phyloP scores from a whole-genome alignment of 345 rosid species.

The Barbarea vulgaris region DNA sequence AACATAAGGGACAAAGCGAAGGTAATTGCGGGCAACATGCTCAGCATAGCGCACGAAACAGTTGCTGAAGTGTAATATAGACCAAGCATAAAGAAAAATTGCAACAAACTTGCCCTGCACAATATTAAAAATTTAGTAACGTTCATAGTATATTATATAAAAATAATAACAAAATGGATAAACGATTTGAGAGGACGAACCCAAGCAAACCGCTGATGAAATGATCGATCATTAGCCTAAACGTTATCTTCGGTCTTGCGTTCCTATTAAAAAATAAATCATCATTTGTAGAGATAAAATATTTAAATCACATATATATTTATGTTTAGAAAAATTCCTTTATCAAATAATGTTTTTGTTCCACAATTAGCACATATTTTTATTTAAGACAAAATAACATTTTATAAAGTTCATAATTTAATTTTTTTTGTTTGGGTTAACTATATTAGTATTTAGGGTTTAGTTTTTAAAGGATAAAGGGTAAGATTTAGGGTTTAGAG shows the following conservation, averaged over 20 bases:
- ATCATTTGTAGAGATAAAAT: background rate
- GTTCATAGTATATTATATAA: background rate
- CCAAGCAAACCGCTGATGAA: constrained; percentile 56
- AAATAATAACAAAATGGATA: background rate
- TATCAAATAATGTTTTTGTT: too few species aligned
- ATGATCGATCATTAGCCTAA: constrained; percentile 44
- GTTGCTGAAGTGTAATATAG: constrained; percentile 62
- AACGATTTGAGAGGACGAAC: constrained; percentile 28
- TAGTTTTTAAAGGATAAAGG: too few species aligned
- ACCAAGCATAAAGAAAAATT: constrained; percentile 57
- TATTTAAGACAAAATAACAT: too few species aligned
- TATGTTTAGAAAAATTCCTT: too few species aligned
- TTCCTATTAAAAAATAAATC: constrained; percentile 36
- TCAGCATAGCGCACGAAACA: constrained; percentile 55
- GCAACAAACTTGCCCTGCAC: constrained; percentile 53
- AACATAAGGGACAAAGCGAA: constrained; percentile 54
- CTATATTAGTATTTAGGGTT: too few species aligned
- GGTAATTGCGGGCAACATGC: constrained; percentile 61
- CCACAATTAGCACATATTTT: too few species aligned
- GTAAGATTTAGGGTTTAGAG: too few species aligned
- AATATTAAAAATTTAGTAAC: background rate
- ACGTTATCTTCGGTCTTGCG: constrained; percentile 46
- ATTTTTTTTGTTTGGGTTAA: too few species aligned
- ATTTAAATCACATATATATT: background rate
- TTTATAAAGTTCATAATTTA: too few species aligned